Evolutionary conservation across 1,284 basidiomycete species (phyloP).

Genomic region (Cutaneotrichosporon dermatis): DNA sequence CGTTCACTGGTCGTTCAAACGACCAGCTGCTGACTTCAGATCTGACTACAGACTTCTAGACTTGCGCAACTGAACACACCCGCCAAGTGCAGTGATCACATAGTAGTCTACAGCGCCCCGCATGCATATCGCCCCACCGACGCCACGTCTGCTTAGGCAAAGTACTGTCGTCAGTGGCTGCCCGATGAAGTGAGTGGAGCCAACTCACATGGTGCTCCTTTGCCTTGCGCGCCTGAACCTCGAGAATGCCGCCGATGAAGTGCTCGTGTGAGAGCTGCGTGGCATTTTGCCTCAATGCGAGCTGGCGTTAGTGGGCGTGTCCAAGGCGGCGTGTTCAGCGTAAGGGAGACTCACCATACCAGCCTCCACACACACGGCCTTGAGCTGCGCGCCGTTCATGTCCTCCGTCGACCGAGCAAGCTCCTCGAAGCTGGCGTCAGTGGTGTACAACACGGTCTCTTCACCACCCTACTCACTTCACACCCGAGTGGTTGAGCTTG

Average conservation of each 20-base stretch:
- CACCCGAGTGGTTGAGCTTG: constrained; percentile 67
- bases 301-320: constrained; percentile 6
- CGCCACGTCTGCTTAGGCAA: constrained; percentile 15
- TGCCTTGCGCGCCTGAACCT: constrained; percentile 96
- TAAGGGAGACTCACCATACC: constrained; percentile 61
- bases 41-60: too few relatives aligned
- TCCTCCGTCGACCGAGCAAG: constrained; percentile 70
- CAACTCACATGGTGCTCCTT: constrained; percentile 59
- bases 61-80: background rate
- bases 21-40: too few relatives aligned
- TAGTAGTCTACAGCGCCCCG: constrained; percentile 13
- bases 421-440: constrained; percentile 57
- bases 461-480: constrained; percentile 50
- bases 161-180: constrained; percentile 24
- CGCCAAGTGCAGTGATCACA: constrained; percentile 1
- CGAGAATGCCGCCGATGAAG: constrained; percentile 82
- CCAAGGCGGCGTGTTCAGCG: too few relatives aligned
- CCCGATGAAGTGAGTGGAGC: background rate
- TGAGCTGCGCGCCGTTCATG: constrained; percentile 63
- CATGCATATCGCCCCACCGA: constrained; percentile 2
- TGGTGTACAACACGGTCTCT: too few relatives aligned
- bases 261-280: constrained; percentile 86
- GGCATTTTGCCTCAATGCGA: constrained; percentile 76
- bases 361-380: constrained; percentile 93
- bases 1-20: too few relatives aligned